Evolutionary conservation across 2,329 filamentous ascomycete species (phyloP).

Genomic region (Colletotrichum neosansevieriae): DNA sequence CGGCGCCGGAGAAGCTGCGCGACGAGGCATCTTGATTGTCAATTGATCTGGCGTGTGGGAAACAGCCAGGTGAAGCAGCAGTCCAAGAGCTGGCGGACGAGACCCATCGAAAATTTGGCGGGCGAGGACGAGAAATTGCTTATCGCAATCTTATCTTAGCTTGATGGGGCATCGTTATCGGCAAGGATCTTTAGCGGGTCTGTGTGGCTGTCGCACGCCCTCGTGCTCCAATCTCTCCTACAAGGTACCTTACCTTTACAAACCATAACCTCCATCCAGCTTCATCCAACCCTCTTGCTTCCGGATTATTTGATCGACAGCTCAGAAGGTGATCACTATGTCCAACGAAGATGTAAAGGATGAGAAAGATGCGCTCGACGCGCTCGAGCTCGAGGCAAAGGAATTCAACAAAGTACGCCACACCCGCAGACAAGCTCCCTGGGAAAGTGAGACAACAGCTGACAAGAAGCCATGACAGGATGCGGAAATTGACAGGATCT

Average conservation of each 20-base stretch:
- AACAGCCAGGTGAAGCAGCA: slow-evolving; percentile 20
- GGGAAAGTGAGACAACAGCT: neutral
- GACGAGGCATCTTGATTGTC: slow-evolving; percentile 70
- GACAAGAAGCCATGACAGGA: slow-evolving; percentile 66
- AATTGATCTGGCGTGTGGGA: slow-evolving; percentile 15
- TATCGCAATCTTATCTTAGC: slow-evolving; percentile 41
- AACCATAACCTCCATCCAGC: neutral
- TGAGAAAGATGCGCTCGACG: slow-evolving; percentile 82
- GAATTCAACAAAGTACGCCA: slow-evolving; percentile 84
- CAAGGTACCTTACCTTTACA: neutral
- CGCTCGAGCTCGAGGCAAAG: slow-evolving; percentile 85
- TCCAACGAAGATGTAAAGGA: slow-evolving; percentile 57
- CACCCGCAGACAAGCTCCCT: neutral
- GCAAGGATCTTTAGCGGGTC: slow-evolving; percentile 17
- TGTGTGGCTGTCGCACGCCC: slow-evolving; percentile 26
- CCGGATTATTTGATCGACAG: neutral
- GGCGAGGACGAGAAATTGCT: slow-evolving; percentile 39
- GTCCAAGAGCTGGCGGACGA: slow-evolving; percentile 23
- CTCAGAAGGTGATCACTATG: slow-evolving; percentile 47
- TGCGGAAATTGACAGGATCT: slow-evolving; percentile 93
- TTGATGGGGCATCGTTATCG: slow-evolving; percentile 16
- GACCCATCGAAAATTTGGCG: slow-evolving; percentile 37
- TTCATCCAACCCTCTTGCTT: neutral
- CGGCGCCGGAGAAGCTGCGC: slow-evolving; percentile 81
- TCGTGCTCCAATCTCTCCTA: slow-evolving; percentile 11